phyloP scores from a whole-genome alignment of 176 grass and related monocot genomes.

The Chloris gayana region DNA sequence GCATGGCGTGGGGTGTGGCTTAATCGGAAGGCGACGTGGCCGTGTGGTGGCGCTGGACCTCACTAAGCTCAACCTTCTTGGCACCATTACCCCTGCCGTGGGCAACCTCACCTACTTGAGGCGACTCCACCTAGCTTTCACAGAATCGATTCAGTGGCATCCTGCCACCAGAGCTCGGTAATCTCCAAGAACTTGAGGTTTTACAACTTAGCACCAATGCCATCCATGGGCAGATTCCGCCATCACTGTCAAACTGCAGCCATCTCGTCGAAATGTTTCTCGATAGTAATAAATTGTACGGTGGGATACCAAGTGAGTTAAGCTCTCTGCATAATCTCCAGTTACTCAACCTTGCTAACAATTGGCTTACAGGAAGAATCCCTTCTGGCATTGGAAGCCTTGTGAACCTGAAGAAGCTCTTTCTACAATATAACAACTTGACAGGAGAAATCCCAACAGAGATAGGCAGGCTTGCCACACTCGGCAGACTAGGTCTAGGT shows the following conservation, averaged over 20 bases:
- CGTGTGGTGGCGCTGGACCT: slow-evolving; percentile 20
- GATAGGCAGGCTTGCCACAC: slow-evolving; percentile 22
- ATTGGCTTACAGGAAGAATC: slow-evolving; percentile 20
- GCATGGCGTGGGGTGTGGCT: neutral
- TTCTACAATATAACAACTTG: slow-evolving; percentile 4
- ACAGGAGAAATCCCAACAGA: slow-evolving; percentile 2
- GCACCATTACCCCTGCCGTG: neutral
- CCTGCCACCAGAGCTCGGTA: slow-evolving; percentile 2
- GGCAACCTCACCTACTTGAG: slow-evolving; percentile 3
- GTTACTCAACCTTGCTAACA: neutral
- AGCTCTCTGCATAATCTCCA: neutral
- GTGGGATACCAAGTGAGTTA: neutral
- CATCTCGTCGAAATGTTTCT: neutral
- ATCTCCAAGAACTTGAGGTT: neutral
- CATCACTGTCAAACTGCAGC: neutral
- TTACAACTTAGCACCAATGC: neutral
- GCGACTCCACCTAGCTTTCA: neutral
- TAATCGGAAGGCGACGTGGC: neutral
- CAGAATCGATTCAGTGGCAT: neutral
- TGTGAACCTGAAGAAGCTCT: neutral
- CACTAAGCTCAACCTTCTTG: neutral
- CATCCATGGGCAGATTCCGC: neutral
- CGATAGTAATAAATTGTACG: neutral
- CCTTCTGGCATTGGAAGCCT: neutral
- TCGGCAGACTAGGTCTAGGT: neutral